Base-by-base conservation (phyloP, 2,329 filamentous ascomycete species). In the Fusarium floridanum region DNA sequence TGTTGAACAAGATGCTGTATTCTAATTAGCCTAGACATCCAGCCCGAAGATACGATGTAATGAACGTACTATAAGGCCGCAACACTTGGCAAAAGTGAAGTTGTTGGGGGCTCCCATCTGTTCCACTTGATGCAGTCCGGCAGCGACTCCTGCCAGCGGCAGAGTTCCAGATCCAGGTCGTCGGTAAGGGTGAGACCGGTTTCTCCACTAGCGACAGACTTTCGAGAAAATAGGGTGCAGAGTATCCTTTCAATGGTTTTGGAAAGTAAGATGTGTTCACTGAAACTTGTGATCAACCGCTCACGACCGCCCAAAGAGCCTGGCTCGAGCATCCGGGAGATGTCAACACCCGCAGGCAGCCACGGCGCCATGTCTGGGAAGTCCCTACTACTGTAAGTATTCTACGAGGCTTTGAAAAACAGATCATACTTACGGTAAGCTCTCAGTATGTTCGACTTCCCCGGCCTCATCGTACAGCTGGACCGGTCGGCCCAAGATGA, bases 81-180 rank as follows among this genome's bases (percentile, higher is more conserved):
- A 36, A 59, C 22, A 16, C 55, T 59, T 9, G 55, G 55, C 6
- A 59, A 24, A 9, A 59, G 34, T 8, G 34, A 34, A 11, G 34
- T 20, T 36, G 43, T 36, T 60, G 61, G 8, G 2, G 73, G 36
- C 2, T 75, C 71, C 77, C 75, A 79, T 59, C 64, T 68, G 4
- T 71, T 76, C 69, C 72, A 78, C 5, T 77, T 65, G 11, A 67
- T 59, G 29, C 66, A 68, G 11, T 74, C 67, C 5, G 72, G 71
- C 9, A 78, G 36, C 1, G 67, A 64, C 20, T 73, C 56, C 20
- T 73, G 67, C 76, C 73, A 79, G 1, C 63, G 67, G n/a, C 64
- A 65, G 11, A 78, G 50, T 10, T 78, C 77, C 9, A 77, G 57
- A 34, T 78, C 76, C 34, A 59, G 3, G 22, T 24, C 43, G 22